A percentile compares a stretch with the other conserved stretches of the same genome.
Evolutionary conservation across 192 early-diverging fungal species (phyloP).

Genomic region (Piromyces finnis): DNA sequence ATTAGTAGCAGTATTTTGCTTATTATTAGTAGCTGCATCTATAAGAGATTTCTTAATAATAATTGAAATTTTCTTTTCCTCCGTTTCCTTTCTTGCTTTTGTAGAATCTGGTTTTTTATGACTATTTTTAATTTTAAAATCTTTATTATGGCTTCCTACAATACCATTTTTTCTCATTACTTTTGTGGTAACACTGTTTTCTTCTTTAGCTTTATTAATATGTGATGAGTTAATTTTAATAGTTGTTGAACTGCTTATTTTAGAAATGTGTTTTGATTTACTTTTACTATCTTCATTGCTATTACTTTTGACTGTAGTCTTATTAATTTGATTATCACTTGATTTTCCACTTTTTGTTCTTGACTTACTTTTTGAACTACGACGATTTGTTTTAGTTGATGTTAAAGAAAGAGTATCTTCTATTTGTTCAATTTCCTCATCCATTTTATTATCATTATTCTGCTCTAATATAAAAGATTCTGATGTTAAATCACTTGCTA

Average conservation of each 20-base stretch:
- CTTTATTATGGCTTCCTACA: not conserved
- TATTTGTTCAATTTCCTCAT: not conserved
- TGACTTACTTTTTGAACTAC: not conserved
- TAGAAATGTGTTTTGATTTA: not conserved
- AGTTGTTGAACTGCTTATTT: not conserved
- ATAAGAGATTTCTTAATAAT: not conserved
- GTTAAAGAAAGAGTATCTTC: not conserved
- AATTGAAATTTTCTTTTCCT: not conserved
- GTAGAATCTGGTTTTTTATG: not conserved
- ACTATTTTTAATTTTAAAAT: not conserved
- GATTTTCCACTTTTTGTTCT: not conserved
- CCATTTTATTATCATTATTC: not conserved
- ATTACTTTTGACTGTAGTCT: not conserved
- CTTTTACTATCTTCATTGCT: not conserved
- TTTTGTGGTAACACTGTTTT: not conserved
- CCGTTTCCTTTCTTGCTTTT: not conserved
- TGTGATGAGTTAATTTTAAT: not conserved
- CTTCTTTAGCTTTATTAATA: not conserved
- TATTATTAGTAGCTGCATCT: not conserved
- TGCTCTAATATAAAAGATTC: not conserved
- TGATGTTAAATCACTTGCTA: not conserved
- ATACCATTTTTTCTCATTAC: not conserved
- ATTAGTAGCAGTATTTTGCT: not conserved
- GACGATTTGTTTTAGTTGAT: not conserved
- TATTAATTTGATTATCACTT: too few relatives aligned